phyloP scores from a whole-genome alignment of 345 rosid genomes.

The Erucastrum elatum region DNA sequence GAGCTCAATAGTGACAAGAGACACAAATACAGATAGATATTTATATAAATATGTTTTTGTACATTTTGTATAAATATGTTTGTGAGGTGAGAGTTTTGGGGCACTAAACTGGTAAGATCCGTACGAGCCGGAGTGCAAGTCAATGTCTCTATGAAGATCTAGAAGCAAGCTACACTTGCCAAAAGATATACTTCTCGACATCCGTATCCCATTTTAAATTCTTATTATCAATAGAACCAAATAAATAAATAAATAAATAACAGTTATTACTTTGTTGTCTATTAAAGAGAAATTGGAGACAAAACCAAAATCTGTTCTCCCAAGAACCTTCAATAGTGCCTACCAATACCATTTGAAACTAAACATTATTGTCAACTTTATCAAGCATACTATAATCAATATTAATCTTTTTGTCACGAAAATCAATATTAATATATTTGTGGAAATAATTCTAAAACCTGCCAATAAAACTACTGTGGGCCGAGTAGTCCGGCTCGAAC shows the following conservation, averaged over 20 bases:
- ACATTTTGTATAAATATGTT: neutral
- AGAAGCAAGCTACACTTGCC: slow-evolving; percentile 29
- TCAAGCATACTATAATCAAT: neutral
- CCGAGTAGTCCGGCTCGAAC: neutral
- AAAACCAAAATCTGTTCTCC: slow-evolving; percentile 1
- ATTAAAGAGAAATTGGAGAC: neutral
- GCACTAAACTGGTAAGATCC: slow-evolving; percentile 12
- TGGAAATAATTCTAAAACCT: neutral
- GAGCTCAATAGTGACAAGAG: neutral
- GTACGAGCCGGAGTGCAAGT: slow-evolving; percentile 30
- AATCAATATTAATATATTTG: neutral
- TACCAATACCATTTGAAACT: neutral
- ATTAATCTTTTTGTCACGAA: no score
- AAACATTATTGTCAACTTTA: neutral
- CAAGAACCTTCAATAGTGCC: neutral
- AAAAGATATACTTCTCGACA: slow-evolving; percentile 37
- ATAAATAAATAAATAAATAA: neutral
- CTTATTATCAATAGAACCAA: neutral
- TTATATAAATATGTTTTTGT: neutral
- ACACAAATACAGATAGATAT: neutral
- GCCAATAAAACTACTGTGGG: neutral
- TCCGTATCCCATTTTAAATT: slow-evolving; percentile 12
- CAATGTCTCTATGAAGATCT: slow-evolving; percentile 29
- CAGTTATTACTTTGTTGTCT: neutral
- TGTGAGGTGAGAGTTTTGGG: neutral